Base-by-base conservation (phyloP, 768 basidiomycete species). In the Pisolithus microcarpus region DNA sequence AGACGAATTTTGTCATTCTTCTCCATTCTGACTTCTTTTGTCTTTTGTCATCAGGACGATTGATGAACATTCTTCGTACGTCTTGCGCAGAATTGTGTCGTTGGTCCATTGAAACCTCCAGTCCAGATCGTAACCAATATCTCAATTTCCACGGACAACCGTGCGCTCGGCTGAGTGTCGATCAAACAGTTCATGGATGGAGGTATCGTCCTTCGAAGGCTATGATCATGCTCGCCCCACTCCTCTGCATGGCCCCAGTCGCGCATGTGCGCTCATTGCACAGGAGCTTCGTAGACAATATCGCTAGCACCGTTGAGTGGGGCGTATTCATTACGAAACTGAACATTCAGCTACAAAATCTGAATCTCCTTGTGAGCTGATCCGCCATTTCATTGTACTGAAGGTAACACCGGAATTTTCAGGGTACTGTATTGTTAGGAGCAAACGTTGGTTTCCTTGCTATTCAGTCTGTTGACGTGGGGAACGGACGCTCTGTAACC, bases 381-480 rank as follows among this genome's bases (percentile, higher is more conserved):
- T 7, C 31, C 5, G n/a, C 26, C 38, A 7, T 23, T 7, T 39
- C 1, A 15, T 52, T 23, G 4, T 43, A 21, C 37, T n/a, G 16
- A 11, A 38, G 23, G 18, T 48, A n/a, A 39, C 38, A 30, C 21
- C 21, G 47, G 19, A 19, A 26, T 43, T 36, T 19, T 38, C 24
- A 80, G 78, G 72, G 70, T 1, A 77, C 76, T 2, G 76, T 81
- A 13, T 60, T 81, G 36, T 61, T 81, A 7, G 74, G 73, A 24
- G 76, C 76, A 7, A 80, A 80, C 48, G 75, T 83, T 2, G 75
- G 74, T 0, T 79, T 81, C 56, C 61, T 83, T 11, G 75, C 77
- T 6, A 79, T 82, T 23, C 74, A 75, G 31, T 65, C 67, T 28
- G 70, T 75, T 40, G 72, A 57, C 16, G 18, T 57, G 34, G 56